Percentiles rank a stretch among this genome's conserved stretches.
Evolutionary conservation across 306 rosid genomes (phyloP).

Genomic region (Datisca glomerata): DNA sequence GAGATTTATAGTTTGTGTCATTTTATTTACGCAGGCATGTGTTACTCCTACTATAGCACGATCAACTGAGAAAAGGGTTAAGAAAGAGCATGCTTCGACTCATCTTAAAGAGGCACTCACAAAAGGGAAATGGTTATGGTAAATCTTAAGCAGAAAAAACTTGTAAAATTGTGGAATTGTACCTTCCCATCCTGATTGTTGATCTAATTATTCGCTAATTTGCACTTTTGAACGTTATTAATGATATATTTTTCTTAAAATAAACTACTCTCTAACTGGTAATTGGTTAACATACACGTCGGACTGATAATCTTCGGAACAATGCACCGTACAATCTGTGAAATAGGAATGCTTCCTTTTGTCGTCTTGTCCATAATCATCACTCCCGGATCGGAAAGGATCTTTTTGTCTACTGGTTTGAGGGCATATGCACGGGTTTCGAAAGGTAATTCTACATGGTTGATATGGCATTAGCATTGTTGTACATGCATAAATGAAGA

Average conservation of each 20-base stretch:
- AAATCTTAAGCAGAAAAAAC: slow-evolving; percentile 22
- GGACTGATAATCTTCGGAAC: no score
- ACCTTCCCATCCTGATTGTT: slow-evolving; percentile 9
- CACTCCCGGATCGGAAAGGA: slow-evolving; percentile 41
- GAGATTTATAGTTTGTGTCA: no score
- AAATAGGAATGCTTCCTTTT: slow-evolving; percentile 69
- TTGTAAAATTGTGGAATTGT: slow-evolving; percentile 1
- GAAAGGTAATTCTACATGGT: slow-evolving; percentile 46
- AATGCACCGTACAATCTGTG: no score
- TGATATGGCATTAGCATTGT: slow-evolving; percentile 3
- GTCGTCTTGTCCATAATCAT: slow-evolving; percentile 54
- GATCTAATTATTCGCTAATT: no score
- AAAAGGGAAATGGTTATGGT: slow-evolving; percentile 95
- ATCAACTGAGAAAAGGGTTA: slow-evolving; percentile 60
- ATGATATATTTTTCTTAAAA: no score
- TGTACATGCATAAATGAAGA: background rate
- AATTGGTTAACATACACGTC: no score
- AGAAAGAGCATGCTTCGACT: slow-evolving; percentile 62
- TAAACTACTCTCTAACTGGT: no score
- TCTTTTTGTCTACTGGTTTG: slow-evolving; percentile 69
- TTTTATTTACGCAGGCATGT: slow-evolving; percentile 47
- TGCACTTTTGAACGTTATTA: no score
- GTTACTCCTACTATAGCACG: slow-evolving; percentile 39
- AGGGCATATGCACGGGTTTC: slow-evolving; percentile 58
- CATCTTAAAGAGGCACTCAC: slow-evolving; percentile 67